These are phyloP conservation scores for Metroxylon sagu DNA, from an alignment of 176 grass and related monocot species.

Conservation along the genomic window DNA sequence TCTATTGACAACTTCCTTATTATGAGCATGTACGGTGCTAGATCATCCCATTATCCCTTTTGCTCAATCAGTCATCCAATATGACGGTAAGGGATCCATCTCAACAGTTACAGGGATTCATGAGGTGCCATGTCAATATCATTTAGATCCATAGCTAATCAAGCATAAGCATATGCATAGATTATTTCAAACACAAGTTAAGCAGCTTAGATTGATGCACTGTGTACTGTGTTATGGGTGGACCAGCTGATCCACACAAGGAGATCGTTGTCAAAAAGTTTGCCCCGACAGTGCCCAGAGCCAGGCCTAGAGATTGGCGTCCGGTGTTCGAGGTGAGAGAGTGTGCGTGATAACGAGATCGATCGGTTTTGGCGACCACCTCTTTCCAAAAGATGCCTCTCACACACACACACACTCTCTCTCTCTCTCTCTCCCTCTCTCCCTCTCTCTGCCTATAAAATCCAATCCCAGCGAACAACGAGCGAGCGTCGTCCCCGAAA, in stretches of 20 bases:
- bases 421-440: constrained; percentile 11
- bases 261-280: constrained; percentile 76
- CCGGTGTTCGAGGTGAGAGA: constrained; percentile 6
- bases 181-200: too few species aligned
- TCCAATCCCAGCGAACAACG: not conserved
- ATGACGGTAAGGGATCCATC: too few species aligned
- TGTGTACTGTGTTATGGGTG: constrained; percentile 17
- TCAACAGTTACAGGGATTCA: too few species aligned
- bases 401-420: constrained; percentile 14
- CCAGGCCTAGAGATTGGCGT: constrained; percentile 75
- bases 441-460: not conserved
- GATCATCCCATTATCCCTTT: too few species aligned
- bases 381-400: not conserved
- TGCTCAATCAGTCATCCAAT: too few species aligned
- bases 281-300: constrained; percentile 60
- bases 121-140: too few species aligned
- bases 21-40: too few species aligned
- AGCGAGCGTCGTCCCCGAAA: constrained; percentile 2
- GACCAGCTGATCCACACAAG: constrained; percentile 37
- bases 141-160: too few species aligned
- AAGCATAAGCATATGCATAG: too few species aligned
- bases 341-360: too few species aligned
- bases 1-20: too few species aligned
- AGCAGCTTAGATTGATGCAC: not conserved
- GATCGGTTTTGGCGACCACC: too few species aligned